Percentiles rank a stretch among this genome's conserved stretches.
phyloP scores from a whole-genome alignment of 2,329 filamentous ascomycete genomes.

The Paecilomyces formosus region DNA sequence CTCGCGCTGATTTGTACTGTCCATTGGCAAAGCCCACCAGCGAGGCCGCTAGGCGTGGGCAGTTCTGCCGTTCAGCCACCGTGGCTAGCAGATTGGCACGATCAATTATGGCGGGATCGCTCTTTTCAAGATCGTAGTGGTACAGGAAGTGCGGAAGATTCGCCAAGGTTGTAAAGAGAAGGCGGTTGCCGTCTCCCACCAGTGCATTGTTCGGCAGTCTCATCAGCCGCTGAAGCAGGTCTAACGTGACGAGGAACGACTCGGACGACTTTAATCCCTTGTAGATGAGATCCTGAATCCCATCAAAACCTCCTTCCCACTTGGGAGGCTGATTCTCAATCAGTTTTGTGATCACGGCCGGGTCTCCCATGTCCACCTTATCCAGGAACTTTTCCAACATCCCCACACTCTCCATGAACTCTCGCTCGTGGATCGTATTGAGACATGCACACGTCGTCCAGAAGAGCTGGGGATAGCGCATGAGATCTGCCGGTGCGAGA shows the following conservation, averaged over 20 bases:
- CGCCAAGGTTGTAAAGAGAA: constrained; percentile 83
- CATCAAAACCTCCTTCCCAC: constrained; percentile 87
- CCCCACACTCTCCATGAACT: constrained; percentile 83
- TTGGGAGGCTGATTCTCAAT: constrained; percentile 71
- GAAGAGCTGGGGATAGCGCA: constrained; percentile 91
- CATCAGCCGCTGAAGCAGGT: constrained; percentile 70
- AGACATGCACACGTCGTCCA: constrained; percentile 97
- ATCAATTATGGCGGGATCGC: constrained; percentile 49
- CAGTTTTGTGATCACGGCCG: constrained; percentile 61
- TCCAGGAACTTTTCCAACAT: constrained; percentile 84
- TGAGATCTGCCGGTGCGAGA: constrained; percentile 67
- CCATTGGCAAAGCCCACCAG: constrained; percentile 63
- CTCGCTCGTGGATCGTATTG: constrained; percentile 91
- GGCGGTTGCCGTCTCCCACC: constrained; percentile 70
- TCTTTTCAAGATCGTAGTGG: constrained; percentile 60
- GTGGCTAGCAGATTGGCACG: constrained; percentile 63
- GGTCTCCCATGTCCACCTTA: constrained; percentile 72
- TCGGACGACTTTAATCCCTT: constrained; percentile 84
- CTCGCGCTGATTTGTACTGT: constrained; percentile 59
- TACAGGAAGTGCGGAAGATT: constrained; percentile 82
- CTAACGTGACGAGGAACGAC: constrained; percentile 70
- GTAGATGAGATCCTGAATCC: constrained; percentile 76
- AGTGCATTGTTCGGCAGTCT: constrained; percentile 70
- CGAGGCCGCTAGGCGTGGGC: constrained; percentile 58
- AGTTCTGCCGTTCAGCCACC: constrained; percentile 66